Conservation (phyloP, 176 grass and related monocot genomes). For the Bothriochloa decipiens region DNA sequence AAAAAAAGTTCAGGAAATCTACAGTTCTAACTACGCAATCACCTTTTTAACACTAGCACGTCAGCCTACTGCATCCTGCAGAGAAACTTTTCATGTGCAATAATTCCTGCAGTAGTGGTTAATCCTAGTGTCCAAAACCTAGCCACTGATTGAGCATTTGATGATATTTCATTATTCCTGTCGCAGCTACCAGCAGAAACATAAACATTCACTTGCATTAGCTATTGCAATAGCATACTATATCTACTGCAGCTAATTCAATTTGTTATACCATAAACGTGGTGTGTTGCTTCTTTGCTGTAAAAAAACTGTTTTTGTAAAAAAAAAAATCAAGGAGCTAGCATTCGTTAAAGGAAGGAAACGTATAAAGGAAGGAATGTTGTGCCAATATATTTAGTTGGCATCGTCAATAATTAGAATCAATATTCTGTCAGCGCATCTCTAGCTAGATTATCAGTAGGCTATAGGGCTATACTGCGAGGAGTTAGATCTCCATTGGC, state of each 20-base stretch:
- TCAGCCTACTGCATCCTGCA: background rate
- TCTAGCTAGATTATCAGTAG: slow-evolving; percentile 31
- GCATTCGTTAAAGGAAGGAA: background rate
- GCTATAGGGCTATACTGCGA: background rate
- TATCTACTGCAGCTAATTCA: background rate
- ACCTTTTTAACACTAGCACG: background rate
- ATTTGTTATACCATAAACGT: background rate
- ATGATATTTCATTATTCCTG: background rate
- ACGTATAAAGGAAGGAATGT: slow-evolving; percentile 14
- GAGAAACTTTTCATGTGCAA: slow-evolving; percentile 3
- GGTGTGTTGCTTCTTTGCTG: background rate
- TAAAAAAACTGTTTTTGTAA: background rate
- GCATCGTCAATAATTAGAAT: background rate
- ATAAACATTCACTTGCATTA: background rate
- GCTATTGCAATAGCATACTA: no score
- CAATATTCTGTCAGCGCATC: background rate
- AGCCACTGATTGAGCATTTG: background rate
- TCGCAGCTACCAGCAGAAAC: background rate
- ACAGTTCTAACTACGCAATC: background rate
- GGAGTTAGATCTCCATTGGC: slow-evolving; percentile 4
- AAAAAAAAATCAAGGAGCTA: background rate
- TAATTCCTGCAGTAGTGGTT: slow-evolving; percentile 14
- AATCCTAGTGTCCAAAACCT: background rate
- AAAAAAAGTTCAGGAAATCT: background rate
- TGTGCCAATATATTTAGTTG: slow-evolving; percentile 18